Percentiles rank a stretch among this genome's conserved stretches.
phyloP scores from a whole-genome alignment of 2,329 filamentous ascomycete species.

The Alternaria sp. region DNA sequence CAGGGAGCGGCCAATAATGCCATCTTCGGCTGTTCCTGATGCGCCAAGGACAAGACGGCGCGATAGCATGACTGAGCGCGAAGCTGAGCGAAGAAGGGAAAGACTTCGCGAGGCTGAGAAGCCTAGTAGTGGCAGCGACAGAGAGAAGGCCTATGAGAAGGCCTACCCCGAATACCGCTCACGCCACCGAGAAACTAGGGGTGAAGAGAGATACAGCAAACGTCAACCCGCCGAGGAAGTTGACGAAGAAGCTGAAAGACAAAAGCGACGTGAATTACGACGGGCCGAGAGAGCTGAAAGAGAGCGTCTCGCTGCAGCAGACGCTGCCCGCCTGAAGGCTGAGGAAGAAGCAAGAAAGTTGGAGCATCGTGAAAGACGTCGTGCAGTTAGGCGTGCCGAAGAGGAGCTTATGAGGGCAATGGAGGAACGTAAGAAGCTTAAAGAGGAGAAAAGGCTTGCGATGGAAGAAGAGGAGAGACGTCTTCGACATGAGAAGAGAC shows the following conservation, averaged over 20 bases:
- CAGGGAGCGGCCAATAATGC: slow-evolving; percentile 35
- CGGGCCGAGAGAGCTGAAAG: slow-evolving; percentile 41
- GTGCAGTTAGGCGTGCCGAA: slow-evolving; percentile 34
- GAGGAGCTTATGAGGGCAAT: slow-evolving; percentile 29
- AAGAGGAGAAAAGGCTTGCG: slow-evolving; percentile 31
- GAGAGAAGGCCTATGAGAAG: slow-evolving; percentile 35
- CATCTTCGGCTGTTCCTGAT: slow-evolving; percentile 23
- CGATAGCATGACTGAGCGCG: slow-evolving; percentile 46
- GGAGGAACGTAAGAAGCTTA: slow-evolving; percentile 29
- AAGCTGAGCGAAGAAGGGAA: slow-evolving; percentile 32
- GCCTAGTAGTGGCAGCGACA: slow-evolving; percentile 35
- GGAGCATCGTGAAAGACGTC: slow-evolving; percentile 41
- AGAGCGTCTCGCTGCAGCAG: slow-evolving; percentile 36
- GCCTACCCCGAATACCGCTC: slow-evolving; percentile 38
- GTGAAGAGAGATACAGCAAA: slow-evolving; percentile 40
- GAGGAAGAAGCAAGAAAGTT: slow-evolving; percentile 36
- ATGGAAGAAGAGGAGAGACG: slow-evolving; percentile 41
- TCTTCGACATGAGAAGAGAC: slow-evolving; percentile 37
- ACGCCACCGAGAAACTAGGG: slow-evolving; percentile 37
- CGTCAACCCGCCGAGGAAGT: slow-evolving; percentile 35
- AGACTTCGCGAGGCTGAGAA: slow-evolving; percentile 31
- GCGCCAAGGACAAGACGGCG: slow-evolving; percentile 38
- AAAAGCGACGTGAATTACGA: slow-evolving; percentile 40
- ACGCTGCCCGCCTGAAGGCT: slow-evolving; percentile 30
- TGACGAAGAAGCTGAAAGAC: slow-evolving; percentile 39